phyloP scores from a whole-genome alignment of 1,284 basidiomycete genomes.

The Moesziomyces aphidis region DNA sequence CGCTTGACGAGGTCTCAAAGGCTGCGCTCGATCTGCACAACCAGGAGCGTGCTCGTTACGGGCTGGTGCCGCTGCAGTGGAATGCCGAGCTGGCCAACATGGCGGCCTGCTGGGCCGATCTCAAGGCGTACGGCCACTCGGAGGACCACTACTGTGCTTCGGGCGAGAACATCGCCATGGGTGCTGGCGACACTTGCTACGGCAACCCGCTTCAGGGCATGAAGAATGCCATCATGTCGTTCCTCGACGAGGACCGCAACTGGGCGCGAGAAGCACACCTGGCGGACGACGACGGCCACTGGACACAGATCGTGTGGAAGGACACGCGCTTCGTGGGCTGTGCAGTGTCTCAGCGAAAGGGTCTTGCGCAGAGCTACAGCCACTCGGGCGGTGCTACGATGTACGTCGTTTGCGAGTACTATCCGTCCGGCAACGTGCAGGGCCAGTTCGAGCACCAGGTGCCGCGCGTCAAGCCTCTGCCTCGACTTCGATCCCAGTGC shows the following conservation, averaged over 20 bases:
- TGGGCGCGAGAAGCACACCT: constrained; percentile 19
- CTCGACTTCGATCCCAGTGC: constrained; percentile 31
- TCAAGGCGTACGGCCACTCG: constrained; percentile 50
- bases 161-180: constrained; percentile 48
- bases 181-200: constrained; percentile 41
- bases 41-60: constrained; percentile 30
- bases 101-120: constrained; percentile 50
- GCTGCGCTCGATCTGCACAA: constrained; percentile 45
- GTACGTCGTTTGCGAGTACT: constrained; percentile 49
- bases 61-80: constrained; percentile 27
- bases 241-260: constrained; percentile 49
- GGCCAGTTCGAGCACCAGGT: constrained; percentile 23
- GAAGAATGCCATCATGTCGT: constrained; percentile 38
- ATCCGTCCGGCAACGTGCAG: constrained; percentile 36
- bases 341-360: constrained; percentile 30
- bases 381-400: constrained; percentile 6
- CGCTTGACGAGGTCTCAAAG: constrained; percentile 24
- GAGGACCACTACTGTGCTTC: constrained; percentile 40
- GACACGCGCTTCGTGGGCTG: constrained; percentile 33
- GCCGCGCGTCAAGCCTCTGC: constrained; percentile 15
- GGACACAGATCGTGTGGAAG: constrained; percentile 41
- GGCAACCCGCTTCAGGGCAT: constrained; percentile 29
- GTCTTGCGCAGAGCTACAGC: constrained; percentile 20
- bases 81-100: constrained; percentile 50
- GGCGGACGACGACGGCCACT: constrained; percentile 27